phyloP scores from a whole-genome alignment of 164 flowering plant species.

The Sextonia rubra region DNA sequence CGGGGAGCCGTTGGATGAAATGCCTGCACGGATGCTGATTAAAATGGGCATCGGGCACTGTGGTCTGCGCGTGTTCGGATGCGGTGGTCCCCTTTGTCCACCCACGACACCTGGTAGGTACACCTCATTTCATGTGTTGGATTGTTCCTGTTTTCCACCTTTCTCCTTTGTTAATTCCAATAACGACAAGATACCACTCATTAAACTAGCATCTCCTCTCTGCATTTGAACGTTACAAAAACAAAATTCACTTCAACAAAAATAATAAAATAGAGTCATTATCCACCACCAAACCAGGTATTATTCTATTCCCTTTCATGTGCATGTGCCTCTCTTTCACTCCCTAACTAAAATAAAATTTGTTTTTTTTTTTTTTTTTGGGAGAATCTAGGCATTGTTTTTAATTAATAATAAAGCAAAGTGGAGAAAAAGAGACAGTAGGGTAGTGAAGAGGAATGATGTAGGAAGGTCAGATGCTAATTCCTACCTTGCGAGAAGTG shows the following conservation, averaged over 20 bases:
- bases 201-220: too few species aligned
- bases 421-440: too few species aligned
- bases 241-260: too few species aligned
- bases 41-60: not conserved
- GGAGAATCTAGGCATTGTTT: too few species aligned
- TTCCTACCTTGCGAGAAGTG: too few species aligned
- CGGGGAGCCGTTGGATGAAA: not conserved
- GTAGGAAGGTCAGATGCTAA: too few species aligned
- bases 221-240: not conserved
- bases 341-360: too few species aligned
- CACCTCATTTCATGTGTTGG: not conserved
- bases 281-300: not conserved
- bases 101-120: not conserved
- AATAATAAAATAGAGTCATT: not conserved
- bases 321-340: not conserved
- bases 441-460: too few species aligned
- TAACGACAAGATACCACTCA: not conserved
- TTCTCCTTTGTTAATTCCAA: not conserved
- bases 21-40: too few species aligned
- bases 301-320: not conserved
- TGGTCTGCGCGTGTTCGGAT: not conserved
- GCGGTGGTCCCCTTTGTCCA: not conserved
- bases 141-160: not conserved
- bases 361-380: too few species aligned
- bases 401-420: too few species aligned